Evolutionary conservation across 768 basidiomycete species (phyloP).

Genomic region (Rhodotorula taiwanensis): DNA sequence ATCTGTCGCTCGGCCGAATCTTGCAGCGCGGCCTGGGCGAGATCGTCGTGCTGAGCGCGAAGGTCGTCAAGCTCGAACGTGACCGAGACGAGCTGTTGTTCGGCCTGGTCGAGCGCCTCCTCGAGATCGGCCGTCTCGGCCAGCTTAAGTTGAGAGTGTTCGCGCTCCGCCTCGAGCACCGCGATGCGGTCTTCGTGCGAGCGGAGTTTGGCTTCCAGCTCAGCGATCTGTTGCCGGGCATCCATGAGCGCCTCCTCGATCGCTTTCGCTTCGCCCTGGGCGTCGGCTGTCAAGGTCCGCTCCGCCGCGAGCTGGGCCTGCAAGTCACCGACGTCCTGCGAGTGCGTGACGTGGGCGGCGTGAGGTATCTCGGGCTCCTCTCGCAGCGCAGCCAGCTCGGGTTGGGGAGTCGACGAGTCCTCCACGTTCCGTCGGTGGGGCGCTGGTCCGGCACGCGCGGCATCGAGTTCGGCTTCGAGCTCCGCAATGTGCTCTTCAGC

Average conservation of each 20-base stretch:
- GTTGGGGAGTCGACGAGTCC: too few species aligned
- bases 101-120: not conserved
- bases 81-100: not conserved
- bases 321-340: not conserved
- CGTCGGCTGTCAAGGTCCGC: not conserved
- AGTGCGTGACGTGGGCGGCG: not conserved
- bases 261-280: not conserved
- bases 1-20: conserved; percentile 6
- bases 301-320: not conserved
- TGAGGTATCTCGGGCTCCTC: not conserved
- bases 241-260: conserved; percentile 9
- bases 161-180: conserved; percentile 3
- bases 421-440: too few species aligned
- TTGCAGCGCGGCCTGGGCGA: not conserved
- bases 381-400: not conserved
- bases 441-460: too few species aligned
- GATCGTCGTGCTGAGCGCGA: conserved; percentile 16
- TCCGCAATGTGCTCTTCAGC: not conserved
- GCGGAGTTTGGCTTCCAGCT: not conserved
- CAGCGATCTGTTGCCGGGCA: not conserved
- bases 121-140: not conserved
- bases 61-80: conserved; percentile 13
- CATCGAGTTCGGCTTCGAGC: not conserved
- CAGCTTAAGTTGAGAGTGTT: not conserved
- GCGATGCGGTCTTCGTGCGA: not conserved